Conservation (phyloP, 192 early-diverging fungal species). For the Podochytrium sp. region DNA sequence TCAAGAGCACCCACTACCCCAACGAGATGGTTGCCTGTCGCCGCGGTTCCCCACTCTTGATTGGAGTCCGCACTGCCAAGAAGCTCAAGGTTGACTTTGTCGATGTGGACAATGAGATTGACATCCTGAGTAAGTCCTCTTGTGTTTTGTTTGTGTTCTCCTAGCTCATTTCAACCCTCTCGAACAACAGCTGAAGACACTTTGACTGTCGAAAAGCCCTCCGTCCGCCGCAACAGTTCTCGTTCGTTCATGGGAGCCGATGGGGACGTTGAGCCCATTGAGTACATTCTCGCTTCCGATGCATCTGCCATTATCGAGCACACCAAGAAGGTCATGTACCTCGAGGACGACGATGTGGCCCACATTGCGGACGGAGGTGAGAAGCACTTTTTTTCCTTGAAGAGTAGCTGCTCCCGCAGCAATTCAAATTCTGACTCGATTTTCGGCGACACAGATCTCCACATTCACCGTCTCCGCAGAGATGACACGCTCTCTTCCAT, state of each 20-base stretch:
- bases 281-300: conserved; percentile 68
- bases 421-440: neutral
- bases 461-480: conserved; percentile 65
- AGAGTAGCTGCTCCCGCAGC: neutral
- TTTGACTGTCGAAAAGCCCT: conserved; percentile 39
- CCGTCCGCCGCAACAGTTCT: conserved; percentile 56
- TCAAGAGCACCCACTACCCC: conserved; percentile 64
- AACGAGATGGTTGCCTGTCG: conserved; percentile 61
- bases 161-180: neutral
- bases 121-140: conserved; percentile 10
- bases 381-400: conserved; percentile 16
- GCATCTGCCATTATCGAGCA: conserved; percentile 71
- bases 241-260: conserved; percentile 64
- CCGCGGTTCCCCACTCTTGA: conserved; percentile 65
- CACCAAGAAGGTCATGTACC: conserved; percentile 69
- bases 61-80: conserved; percentile 66
- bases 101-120: conserved; percentile 57
- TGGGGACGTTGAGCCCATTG: conserved; percentile 57
- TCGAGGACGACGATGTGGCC: conserved; percentile 71
- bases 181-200: conserved; percentile 17
- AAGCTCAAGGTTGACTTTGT: conserved; percentile 72
- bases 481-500: conserved; percentile 61
- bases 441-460: conserved; percentile 48
- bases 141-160: neutral
- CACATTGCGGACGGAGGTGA: conserved; percentile 63